A percentile compares a stretch with the other conserved stretches of the same genome.
phyloP scores from a whole-genome alignment of 768 basidiomycete species.

The Daedaleopsis nitida region DNA sequence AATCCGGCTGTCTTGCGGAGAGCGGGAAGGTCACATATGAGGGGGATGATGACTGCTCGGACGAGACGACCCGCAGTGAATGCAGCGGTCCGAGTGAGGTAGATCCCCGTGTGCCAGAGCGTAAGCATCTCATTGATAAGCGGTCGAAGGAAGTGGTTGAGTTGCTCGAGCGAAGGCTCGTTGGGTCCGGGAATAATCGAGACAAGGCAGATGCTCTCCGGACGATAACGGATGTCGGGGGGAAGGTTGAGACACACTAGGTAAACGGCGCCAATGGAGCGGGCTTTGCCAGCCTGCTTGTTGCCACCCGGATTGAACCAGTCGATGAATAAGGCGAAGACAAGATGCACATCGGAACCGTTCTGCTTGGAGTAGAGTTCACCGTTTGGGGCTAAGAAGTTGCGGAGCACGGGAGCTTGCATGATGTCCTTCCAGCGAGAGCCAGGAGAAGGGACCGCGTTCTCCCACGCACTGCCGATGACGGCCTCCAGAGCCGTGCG shows the following conservation, averaged over 20 bases:
- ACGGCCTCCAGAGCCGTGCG: too few relatives aligned
- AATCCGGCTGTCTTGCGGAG: constrained; percentile 31
- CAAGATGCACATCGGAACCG: too few relatives aligned
- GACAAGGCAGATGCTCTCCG: constrained; percentile 34
- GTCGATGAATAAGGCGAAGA: too few relatives aligned
- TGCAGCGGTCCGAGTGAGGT: constrained; percentile 12
- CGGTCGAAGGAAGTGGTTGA: constrained; percentile 28
- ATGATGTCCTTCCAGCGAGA: too few relatives aligned
- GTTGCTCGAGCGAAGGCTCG: constrained; percentile 22
- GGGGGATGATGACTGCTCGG: constrained; percentile 15
- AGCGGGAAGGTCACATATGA: constrained; percentile 37
- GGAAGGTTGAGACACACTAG: constrained; percentile 35
- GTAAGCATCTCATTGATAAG: constrained; percentile 25
- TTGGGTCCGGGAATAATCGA: constrained; percentile 28
- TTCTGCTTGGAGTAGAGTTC: too few relatives aligned
- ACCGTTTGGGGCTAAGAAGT: too few relatives aligned
- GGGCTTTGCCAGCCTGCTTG: too few relatives aligned
- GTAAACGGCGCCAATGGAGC: too few relatives aligned
- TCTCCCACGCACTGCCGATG: too few relatives aligned
- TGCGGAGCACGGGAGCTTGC: too few relatives aligned
- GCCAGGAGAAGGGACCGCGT: too few relatives aligned
- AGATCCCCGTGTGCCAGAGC: constrained; percentile 22
- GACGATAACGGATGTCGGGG: constrained; percentile 30
- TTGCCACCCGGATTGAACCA: too few relatives aligned
- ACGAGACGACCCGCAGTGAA: neutral